Evolutionary conservation across 352 stramenopile genomes (phyloP), one percentile per base, ranked within the genome.

Genomic region (Pythium coloratum): DNA sequence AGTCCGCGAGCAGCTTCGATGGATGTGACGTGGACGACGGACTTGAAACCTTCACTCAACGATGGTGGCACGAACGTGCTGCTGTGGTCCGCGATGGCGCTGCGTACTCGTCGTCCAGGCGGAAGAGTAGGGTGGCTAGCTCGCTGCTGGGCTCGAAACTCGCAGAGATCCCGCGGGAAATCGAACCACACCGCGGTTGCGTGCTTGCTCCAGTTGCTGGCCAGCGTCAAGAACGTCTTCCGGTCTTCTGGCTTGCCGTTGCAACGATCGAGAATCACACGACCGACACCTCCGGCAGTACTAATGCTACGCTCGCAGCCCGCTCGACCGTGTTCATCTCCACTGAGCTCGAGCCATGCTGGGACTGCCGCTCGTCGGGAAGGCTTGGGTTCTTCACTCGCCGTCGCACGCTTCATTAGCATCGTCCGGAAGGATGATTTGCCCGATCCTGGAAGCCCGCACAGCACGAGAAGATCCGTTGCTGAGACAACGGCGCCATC

Each of bases 171-270:
- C 0, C 49, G n/a, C 0, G 69, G 55, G 16, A 84, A 72, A 36
- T 90, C 82, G 30, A 90, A 90, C 66, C 81, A 86, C n/a, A 88
- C 68, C 6, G 75, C 82, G 0, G 80, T 90, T 6, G 82, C 74
- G 26, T 90, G 82, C 9, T 67, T 69, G 62, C 70, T 81, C 82
- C 82, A 90, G 0, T 64, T 80, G 6, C 69, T 58, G 1, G 80
- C 80, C 6, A 88, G 76, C 14, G 63, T 55, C 6, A 90, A 51
- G 44, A 88, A 88, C 24, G 61, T 46, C 33, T 71, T 56, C 2
- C 82, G 76, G 55, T 90, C 82, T 10, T 64, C 71, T 24, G 50
- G 42, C 38, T 78, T 69, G 4, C 78, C 82, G 32, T 90, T 90
- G 70, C 81, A 87, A 18, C 79, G 78, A 55, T 90, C 82, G 0